These are phyloP conservation scores for Ilyonectria destructans DNA, from an alignment of 2,329 filamentous ascomycete genomes.

Conservation along the genomic window DNA sequence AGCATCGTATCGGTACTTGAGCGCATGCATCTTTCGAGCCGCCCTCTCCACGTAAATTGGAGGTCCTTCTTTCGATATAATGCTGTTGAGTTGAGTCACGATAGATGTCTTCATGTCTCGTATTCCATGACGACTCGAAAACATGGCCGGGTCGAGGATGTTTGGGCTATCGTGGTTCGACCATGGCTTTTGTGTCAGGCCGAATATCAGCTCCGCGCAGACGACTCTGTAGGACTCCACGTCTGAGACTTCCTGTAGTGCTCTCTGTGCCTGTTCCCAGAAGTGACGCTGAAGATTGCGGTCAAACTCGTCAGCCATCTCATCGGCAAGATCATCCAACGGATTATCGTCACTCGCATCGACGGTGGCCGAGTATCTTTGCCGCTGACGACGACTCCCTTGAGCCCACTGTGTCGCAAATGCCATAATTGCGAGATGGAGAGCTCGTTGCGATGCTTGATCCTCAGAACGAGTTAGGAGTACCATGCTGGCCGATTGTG, in stretches of 20 bases:
- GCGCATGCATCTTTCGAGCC: conserved; percentile 47
- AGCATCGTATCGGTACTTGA: conserved; percentile 46
- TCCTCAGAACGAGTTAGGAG: conserved; percentile 39
- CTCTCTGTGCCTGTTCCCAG: conserved; percentile 56
- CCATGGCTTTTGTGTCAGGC: conserved; percentile 55
- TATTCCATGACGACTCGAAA: conserved; percentile 18
- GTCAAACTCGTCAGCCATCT: conserved; percentile 55
- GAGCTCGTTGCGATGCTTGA: conserved; percentile 36
- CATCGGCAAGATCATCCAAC: conserved; percentile 40
- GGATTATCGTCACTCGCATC: conserved; percentile 24
- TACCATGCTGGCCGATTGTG: conserved; percentile 42
- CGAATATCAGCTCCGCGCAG: conserved; percentile 58
- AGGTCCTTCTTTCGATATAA: conserved; percentile 43
- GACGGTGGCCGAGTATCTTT: conserved; percentile 30
- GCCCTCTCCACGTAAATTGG: conserved; percentile 45
- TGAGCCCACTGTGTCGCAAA: conserved; percentile 49
- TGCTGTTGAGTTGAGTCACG: conserved; percentile 36
- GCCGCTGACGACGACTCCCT: conserved; percentile 47
- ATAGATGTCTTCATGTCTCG: conserved; percentile 20
- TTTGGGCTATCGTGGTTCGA: conserved; percentile 31
- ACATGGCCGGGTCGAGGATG: conserved; percentile 15
- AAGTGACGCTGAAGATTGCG: conserved; percentile 54
- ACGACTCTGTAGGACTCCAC: conserved; percentile 58
- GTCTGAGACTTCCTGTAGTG: conserved; percentile 53
- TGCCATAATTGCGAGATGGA: conserved; percentile 46